Evolutionary conservation across 2,329 filamentous ascomycete species (phyloP).

Genomic region (Zasmidium citrigriseum): DNA sequence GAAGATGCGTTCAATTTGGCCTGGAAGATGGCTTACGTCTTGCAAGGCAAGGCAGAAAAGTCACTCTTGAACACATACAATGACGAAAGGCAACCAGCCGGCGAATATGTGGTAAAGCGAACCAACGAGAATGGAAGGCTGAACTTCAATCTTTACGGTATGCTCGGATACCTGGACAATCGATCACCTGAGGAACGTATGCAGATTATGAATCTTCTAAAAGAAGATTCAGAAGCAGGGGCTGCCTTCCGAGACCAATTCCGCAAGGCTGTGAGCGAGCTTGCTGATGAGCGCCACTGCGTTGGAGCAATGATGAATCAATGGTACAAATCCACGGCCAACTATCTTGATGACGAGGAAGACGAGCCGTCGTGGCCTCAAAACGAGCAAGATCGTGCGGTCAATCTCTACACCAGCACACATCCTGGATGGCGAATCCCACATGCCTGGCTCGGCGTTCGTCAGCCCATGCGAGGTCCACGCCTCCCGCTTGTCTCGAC

Average conservation of each 20-base stretch:
- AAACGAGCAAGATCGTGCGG: slow-evolving; percentile 40
- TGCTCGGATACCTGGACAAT: slow-evolving; percentile 16
- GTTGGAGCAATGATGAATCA: slow-evolving; percentile 60
- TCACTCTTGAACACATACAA: slow-evolving; percentile 3
- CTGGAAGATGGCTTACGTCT: slow-evolving; percentile 23
- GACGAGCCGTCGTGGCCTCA: slow-evolving; percentile 35
- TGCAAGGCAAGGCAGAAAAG: slow-evolving; percentile 14
- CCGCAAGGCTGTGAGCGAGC: slow-evolving; percentile 30
- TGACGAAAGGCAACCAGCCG: neutral
- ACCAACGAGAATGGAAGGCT: slow-evolving; percentile 3
- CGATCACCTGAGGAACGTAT: slow-evolving; percentile 8
- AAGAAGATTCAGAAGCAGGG: slow-evolving; percentile 41
- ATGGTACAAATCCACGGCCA: slow-evolving; percentile 46
- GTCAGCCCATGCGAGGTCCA: slow-evolving; percentile 46
- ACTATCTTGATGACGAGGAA: slow-evolving; percentile 38
- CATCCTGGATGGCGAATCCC: slow-evolving; percentile 62
- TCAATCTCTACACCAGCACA: slow-evolving; percentile 41
- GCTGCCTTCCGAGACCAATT: slow-evolving; percentile 14
- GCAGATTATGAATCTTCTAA: slow-evolving; percentile 29
- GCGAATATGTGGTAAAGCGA: slow-evolving; percentile 12
- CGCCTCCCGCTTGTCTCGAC: slow-evolving; percentile 53
- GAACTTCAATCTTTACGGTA: slow-evolving; percentile 9
- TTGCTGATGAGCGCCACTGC: slow-evolving; percentile 44
- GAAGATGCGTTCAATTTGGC: slow-evolving; percentile 12
- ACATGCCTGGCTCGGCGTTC: slow-evolving; percentile 57